phyloP scores from a whole-genome alignment of 495 filamentous ascomycete genomes.

The Xylaria castorea region DNA sequence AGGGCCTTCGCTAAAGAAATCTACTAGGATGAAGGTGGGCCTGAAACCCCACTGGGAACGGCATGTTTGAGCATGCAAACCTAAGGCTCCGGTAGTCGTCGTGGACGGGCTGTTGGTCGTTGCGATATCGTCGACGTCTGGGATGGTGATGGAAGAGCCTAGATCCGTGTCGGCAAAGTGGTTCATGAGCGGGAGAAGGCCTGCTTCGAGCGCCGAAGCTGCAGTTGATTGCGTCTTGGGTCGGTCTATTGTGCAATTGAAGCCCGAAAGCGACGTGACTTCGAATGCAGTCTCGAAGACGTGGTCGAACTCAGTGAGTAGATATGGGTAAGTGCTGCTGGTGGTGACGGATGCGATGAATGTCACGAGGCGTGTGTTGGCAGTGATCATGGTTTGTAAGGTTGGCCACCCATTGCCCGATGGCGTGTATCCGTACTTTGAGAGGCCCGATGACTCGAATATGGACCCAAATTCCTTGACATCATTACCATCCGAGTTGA shows the following conservation, averaged over 20 bases:
- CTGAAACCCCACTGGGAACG: constrained; percentile 54
- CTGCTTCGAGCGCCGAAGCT: constrained; percentile 50
- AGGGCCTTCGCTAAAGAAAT: constrained; percentile 71
- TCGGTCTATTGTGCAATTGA: constrained; percentile 69
- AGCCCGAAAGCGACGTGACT: constrained; percentile 56
- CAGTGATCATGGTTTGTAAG: constrained; percentile 63
- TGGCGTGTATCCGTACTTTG: constrained; percentile 63
- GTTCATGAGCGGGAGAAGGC: constrained; percentile 69
- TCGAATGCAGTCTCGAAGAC: constrained; percentile 77
- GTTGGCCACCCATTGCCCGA: constrained; percentile 65
- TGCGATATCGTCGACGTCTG: constrained; percentile 58
- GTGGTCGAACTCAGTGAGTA: constrained; percentile 72
- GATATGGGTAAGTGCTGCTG: constrained; percentile 59
- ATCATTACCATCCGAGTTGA: constrained; percentile 66
- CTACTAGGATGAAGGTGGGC: constrained; percentile 68
- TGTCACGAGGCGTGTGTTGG: constrained; percentile 65
- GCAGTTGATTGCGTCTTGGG: constrained; percentile 54
- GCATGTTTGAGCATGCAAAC: constrained; percentile 62
- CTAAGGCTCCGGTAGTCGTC: constrained; percentile 60
- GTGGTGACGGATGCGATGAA: constrained; percentile 66
- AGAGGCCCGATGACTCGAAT: constrained; percentile 62
- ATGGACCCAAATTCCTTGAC: constrained; percentile 57
- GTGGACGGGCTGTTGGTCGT: constrained; percentile 61
- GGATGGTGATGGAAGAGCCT: constrained; percentile 61
- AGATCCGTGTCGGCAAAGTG: constrained; percentile 72